Base-by-base conservation (phyloP, 2,329 filamentous ascomycete genomes). In the Fusarium sp. region DNA sequence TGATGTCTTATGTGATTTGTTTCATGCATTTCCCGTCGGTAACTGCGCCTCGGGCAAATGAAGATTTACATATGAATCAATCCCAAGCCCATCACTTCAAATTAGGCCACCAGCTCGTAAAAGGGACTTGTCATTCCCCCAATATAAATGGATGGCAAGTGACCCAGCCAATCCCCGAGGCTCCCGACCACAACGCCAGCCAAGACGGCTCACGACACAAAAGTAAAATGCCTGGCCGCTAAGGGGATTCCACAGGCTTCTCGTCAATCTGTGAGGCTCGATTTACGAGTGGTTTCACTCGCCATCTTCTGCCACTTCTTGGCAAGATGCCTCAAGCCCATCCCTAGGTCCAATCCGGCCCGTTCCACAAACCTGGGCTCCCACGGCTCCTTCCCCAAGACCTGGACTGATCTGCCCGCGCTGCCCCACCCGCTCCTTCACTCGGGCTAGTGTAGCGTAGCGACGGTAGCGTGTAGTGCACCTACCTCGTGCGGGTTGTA, bases 281-380 rank as follows among this genome's bases (percentile, higher is more conserved):
- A 48, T 64, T 39, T 56, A 41, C 45, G 22, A 56, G 45, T 18
- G 35, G 18, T 56, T 57, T 39, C 35, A 56, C 61, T 56, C 61
- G 24, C 14, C 35, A 67, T 45, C 57, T 64, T 60, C 68, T 72
- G 72, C 68, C 72, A 74, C 58, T 52, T 72, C 72, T 69, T 74
- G 68, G 71, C 72, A 39, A 59, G 56, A 72, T 65, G 64, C 68
- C 50, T 37, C 48, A 14, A 29, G 45, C 10, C 35, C 13, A 41
- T 41, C 33, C 24, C 61, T 64, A 63, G 60, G 39, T 57, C 27
- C 14, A 52, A 52, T 41, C 48, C 33, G n/a, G 61, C 45, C 20
- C 22, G 45, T 52, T 57, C 16, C 27, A 18, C 45, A 37, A 13
- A 64, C 22, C 37, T 35, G 35, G 43, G 50, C 35, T 64, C 48